Evolutionary conservation across 345 rosid genomes (phyloP).

Genomic region (Populus pruinosa): DNA sequence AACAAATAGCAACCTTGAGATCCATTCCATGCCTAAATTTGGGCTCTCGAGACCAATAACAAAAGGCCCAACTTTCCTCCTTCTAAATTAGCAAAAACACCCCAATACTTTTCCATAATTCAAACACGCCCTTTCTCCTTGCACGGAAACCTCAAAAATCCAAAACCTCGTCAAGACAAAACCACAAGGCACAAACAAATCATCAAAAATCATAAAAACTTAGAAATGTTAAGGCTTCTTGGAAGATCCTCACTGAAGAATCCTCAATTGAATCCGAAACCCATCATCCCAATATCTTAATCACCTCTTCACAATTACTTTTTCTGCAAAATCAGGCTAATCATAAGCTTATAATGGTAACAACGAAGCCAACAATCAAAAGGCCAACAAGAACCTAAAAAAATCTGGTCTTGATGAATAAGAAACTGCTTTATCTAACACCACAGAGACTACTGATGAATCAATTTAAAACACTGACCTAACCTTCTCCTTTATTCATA

Average conservation of each 20-base stretch:
- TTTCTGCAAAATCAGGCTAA: conserved; percentile 11
- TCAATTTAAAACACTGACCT: too few species aligned
- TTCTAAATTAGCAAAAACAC: not conserved
- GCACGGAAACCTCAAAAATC: not conserved
- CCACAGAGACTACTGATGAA: conserved; percentile 32
- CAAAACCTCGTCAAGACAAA: not conserved
- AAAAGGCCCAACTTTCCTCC: not conserved
- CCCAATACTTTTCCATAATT: not conserved
- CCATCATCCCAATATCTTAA: not conserved
- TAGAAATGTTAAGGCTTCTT: conserved; percentile 21
- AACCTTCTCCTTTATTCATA: too few species aligned
- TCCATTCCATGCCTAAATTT: too few species aligned
- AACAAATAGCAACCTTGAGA: too few species aligned
- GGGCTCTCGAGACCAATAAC: not conserved
- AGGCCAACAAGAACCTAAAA: conserved; percentile 31
- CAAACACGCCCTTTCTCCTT: too few species aligned
- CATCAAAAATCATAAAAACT: not conserved
- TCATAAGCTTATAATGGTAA: not conserved
- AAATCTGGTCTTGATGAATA: conserved; percentile 11
- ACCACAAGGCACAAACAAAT: not conserved
- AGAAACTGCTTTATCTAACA: conserved; percentile 30
- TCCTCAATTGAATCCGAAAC: not conserved
- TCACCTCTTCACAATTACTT: not conserved
- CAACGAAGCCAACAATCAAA: conserved; percentile 42
- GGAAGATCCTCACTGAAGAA: conserved; percentile 19